Conservation (phyloP, 176 grass and related monocot genomes). For the Oryza meridionalis region DNA sequence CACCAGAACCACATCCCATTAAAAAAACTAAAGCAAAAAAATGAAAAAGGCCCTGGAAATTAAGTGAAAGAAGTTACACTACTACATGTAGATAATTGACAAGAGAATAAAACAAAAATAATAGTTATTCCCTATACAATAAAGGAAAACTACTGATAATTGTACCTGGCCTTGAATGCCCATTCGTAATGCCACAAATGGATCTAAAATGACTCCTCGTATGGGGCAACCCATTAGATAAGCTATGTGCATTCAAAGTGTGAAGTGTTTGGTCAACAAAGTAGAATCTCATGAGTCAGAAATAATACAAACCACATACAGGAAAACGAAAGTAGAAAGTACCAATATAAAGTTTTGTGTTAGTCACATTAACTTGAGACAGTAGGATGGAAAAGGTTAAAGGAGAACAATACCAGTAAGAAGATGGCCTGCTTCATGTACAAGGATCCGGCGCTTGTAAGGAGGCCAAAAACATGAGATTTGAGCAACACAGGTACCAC, state of each 20-base stretch:
- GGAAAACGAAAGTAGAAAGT: slow-evolving; percentile 14
- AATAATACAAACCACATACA: neutral
- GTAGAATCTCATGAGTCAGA: slow-evolving; percentile 17
- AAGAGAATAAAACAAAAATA: neutral
- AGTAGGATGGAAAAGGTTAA: neutral
- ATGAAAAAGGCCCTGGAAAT: neutral
- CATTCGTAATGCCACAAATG: slow-evolving; percentile 92
- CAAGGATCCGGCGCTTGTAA: slow-evolving; percentile 74
- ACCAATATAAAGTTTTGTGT: neutral
- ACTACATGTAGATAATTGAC: neutral
- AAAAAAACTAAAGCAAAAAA: neutral
- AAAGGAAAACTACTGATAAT: neutral
- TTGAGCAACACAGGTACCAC: slow-evolving; percentile 79
- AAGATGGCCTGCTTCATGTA: slow-evolving; percentile 97
- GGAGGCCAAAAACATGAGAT: slow-evolving; percentile 93
- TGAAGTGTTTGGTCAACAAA: slow-evolving; percentile 9
- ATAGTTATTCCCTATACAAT: neutral
- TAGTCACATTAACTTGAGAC: neutral
- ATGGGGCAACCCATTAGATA: slow-evolving; percentile 97
- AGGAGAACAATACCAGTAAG: slow-evolving; percentile 61
- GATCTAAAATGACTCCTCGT: slow-evolving; percentile 95
- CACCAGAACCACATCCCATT: neutral
- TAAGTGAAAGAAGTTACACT: slow-evolving; percentile 28
- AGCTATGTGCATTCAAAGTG: slow-evolving; percentile 52
- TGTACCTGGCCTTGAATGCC: slow-evolving; percentile 93